Percentiles rank a stretch among this genome's conserved stretches.
Evolutionary conservation across 176 grass and related monocot species (phyloP).

Genomic region (Panicum miliaceum): DNA sequence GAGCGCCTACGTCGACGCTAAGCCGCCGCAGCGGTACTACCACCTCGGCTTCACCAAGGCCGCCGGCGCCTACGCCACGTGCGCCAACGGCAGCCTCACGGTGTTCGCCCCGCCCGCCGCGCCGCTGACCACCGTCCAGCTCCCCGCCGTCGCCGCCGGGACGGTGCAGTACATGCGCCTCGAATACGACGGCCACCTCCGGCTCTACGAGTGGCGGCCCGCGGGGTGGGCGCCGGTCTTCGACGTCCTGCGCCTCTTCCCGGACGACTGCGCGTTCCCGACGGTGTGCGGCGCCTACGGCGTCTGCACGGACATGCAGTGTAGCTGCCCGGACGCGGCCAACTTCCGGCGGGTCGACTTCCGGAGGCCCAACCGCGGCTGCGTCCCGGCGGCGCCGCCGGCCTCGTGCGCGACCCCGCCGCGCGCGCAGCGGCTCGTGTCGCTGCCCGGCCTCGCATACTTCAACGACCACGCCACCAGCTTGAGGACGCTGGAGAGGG

Average conservation of each 20-base stretch:
- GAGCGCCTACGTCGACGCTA: slow-evolving; percentile 35
- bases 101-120: background rate
- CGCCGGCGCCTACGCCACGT: slow-evolving; percentile 24
- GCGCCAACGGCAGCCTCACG: slow-evolving; percentile 42
- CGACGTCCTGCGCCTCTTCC: slow-evolving; percentile 46
- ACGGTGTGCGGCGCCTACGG: slow-evolving; percentile 57
- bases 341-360: slow-evolving; percentile 55
- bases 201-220: slow-evolving; percentile 46
- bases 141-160: background rate
- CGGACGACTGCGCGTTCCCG: slow-evolving; percentile 48
- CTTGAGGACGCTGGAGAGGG: slow-evolving; percentile 32
- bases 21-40: slow-evolving; percentile 46
- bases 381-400: slow-evolving; percentile 17
- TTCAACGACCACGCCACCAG: slow-evolving; percentile 52
- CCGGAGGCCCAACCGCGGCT: slow-evolving; percentile 51
- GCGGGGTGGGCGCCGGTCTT: slow-evolving; percentile 32
- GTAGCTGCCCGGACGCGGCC: slow-evolving; percentile 54
- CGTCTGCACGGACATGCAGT: slow-evolving; percentile 56
- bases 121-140: slow-evolving; percentile 11
- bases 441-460: slow-evolving; percentile 22
- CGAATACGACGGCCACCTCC: slow-evolving; percentile 58
- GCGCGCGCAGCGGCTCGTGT: slow-evolving; percentile 34
- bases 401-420: background rate
- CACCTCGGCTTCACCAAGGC: background rate
- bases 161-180: slow-evolving; percentile 59